Conservation (phyloP, 1,284 basidiomycete species). For the Ustilago bromivora region DNA sequence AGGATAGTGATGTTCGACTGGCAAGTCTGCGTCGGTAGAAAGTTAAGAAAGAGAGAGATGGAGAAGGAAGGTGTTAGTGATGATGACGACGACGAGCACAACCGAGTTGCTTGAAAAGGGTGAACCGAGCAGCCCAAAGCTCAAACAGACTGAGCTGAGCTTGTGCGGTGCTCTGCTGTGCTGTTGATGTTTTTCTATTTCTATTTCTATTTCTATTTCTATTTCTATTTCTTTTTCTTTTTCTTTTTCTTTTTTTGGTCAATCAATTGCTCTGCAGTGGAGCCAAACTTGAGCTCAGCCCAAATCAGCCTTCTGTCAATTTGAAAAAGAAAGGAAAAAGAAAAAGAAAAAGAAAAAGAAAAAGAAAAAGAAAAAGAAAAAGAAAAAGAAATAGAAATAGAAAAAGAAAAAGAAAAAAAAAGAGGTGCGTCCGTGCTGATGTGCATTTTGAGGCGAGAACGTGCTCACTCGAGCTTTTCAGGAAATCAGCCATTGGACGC, state of each 20-base stretch:
- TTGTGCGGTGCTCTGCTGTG: neutral
- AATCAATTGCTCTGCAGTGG: neutral
- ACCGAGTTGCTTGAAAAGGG: constrained; percentile 8
- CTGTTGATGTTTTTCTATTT: constrained; percentile 10
- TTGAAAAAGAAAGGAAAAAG: neutral
- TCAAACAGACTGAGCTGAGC: neutral
- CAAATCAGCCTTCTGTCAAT: neutral
- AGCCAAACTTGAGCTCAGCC: neutral
- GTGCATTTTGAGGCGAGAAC: constrained; percentile 17
- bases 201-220: neutral
- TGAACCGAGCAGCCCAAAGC: constrained; percentile 7
- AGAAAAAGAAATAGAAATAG: neutral
- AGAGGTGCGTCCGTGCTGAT: constrained; percentile 24
- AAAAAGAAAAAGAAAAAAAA: too few relatives aligned
- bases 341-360: neutral
- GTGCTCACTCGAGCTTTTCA: constrained; percentile 18
- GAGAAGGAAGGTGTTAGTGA: neutral
- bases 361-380: neutral
- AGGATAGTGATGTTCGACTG: constrained; percentile 21
- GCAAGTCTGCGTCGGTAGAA: constrained; percentile 19
- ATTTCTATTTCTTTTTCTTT: neutral
- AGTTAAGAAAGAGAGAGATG: neutral
- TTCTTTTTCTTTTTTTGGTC: neutral
- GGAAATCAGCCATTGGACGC: neutral
- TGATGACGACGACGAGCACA: constrained; percentile 5